Evolutionary conservation across 495 filamentous ascomycete species (phyloP).

Genomic region (Hypoxylon rickii): DNA sequence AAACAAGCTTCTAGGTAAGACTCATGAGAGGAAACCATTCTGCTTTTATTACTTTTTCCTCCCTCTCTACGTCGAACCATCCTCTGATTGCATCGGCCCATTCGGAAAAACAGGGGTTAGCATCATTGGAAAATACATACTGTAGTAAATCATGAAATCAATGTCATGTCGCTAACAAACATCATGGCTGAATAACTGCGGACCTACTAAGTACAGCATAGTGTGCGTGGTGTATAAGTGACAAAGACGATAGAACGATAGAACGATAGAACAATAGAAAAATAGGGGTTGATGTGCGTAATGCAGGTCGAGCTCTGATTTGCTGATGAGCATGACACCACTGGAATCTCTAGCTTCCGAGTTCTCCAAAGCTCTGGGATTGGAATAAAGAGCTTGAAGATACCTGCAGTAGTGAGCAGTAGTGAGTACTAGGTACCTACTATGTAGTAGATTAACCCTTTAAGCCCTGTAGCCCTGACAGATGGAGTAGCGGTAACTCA

Average conservation of each 20-base stretch:
- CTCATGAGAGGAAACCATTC: not conserved
- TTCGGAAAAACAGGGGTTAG: constrained; percentile 10
- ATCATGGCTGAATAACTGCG: too few relatives aligned
- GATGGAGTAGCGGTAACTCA: constrained; percentile 22
- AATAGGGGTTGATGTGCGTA: constrained; percentile 15
- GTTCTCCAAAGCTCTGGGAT: constrained; percentile 22
- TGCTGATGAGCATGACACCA: constrained; percentile 23
- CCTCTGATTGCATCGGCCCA: constrained; percentile 22
- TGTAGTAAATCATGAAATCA: constrained; percentile 3
- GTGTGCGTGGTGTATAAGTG: too few relatives aligned
- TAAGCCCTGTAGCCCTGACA: too few relatives aligned
- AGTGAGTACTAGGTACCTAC: too few relatives aligned
- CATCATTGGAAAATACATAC: too few relatives aligned
- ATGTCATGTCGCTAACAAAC: constrained; percentile 13
- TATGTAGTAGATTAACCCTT: not conserved
- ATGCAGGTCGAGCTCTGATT: constrained; percentile 20
- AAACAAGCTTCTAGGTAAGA: too few relatives aligned
- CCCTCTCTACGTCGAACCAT: constrained; percentile 21
- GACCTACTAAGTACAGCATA: too few relatives aligned
- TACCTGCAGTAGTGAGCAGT: too few relatives aligned
- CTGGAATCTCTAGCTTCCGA: constrained; percentile 28
- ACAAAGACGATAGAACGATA: not conserved
- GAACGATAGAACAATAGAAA: constrained; percentile 10
- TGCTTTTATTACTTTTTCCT: constrained; percentile 22
- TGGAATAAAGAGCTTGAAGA: too few relatives aligned